Evolutionary conservation across 2,329 filamentous ascomycete species (phyloP).

Genomic region (Aspergillus pseudotamarii): DNA sequence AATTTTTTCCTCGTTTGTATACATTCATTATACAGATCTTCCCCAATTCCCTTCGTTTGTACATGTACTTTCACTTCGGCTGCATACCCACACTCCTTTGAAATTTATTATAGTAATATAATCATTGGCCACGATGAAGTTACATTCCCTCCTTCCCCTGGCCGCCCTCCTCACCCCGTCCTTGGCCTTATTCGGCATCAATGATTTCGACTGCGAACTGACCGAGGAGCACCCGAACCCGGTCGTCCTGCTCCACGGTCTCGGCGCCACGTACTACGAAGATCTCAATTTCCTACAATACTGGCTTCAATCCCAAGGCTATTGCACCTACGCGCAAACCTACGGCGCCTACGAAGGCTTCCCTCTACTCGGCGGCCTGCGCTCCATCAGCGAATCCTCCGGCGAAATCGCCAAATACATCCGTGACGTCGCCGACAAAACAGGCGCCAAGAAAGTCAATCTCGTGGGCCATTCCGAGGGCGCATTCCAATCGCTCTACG

Average conservation of each 20-base stretch:
- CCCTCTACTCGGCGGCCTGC: conserved; percentile 43
- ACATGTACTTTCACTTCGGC: background rate
- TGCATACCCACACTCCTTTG: no score
- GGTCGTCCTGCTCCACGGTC: conserved; percentile 40
- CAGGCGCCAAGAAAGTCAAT: conserved; percentile 43
- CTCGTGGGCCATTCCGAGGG: conserved; percentile 50
- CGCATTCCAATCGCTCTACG: conserved; percentile 45
- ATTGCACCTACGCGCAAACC: conserved; percentile 47
- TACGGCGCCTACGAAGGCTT: conserved; percentile 45
- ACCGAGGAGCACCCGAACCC: conserved; percentile 31
- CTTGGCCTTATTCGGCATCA: conserved; percentile 26
- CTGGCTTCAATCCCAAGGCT: conserved; percentile 41
- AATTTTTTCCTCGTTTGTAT: background rate
- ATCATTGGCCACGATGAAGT: background rate
- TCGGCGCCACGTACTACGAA: conserved; percentile 42
- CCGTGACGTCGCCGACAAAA: conserved; percentile 37
- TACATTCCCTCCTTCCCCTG: conserved; percentile 13
- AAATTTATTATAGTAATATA: background rate
- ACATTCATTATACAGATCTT: no score
- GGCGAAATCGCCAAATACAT: conserved; percentile 45
- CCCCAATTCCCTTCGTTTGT: background rate
- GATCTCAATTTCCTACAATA: conserved; percentile 40
- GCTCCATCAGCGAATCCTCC: conserved; percentile 42
- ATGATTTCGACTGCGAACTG: conserved; percentile 39
- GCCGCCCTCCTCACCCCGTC: conserved; percentile 19